Conservation (phyloP, 2,329 filamentous ascomycete species). For the Seiridium unicorne region DNA sequence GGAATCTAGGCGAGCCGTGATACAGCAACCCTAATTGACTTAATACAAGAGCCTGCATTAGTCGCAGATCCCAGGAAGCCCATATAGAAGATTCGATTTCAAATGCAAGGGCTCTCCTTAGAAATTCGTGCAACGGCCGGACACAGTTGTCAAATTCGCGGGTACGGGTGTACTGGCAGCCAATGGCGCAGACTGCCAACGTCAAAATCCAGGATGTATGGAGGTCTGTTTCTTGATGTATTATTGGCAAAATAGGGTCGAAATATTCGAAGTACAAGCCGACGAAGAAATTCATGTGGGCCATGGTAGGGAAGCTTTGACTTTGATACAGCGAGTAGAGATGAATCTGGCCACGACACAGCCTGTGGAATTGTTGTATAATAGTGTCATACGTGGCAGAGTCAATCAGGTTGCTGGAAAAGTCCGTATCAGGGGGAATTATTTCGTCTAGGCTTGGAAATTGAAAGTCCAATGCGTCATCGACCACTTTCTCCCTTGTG, state of each 20-base stretch:
- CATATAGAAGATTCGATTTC: background rate
- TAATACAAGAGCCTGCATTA: background rate
- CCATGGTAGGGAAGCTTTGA: background rate
- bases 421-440: background rate
- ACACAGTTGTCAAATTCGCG: background rate
- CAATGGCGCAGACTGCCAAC: background rate
- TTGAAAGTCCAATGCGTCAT: background rate
- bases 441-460: background rate
- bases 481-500: background rate
- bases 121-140: background rate
- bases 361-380: background rate
- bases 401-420: background rate
- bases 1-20: background rate
- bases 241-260: background rate
- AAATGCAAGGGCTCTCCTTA: background rate
- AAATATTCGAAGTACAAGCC: conserved; percentile 1
- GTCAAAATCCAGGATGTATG: background rate
- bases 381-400: background rate
- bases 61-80: background rate
- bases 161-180: background rate
- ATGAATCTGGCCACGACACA: background rate
- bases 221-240: background rate
- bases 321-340: background rate
- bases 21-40: conserved; percentile 2
- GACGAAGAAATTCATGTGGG: background rate